phyloP scores from a whole-genome alignment of 2,329 filamentous ascomycete species.

The Pseudocercospora ulei region DNA sequence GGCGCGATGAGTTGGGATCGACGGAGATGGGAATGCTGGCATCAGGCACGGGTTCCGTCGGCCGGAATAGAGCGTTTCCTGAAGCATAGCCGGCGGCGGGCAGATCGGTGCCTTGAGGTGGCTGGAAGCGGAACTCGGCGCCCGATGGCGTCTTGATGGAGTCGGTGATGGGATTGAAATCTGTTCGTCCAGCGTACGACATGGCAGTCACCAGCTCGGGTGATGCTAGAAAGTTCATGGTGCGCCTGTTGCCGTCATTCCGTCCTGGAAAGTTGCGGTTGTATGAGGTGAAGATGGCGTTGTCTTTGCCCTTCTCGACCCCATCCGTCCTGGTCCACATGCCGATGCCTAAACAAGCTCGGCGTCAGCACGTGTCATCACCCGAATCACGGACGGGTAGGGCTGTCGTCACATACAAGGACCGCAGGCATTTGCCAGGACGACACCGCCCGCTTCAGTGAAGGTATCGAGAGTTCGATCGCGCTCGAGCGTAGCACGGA shows the following conservation, averaged over 20 bases:
- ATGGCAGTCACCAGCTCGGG: slow-evolving; percentile 95
- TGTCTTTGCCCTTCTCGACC: slow-evolving; percentile 70
- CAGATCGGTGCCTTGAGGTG: slow-evolving; percentile 54
- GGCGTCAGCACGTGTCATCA: too few relatives aligned
- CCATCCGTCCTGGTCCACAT: slow-evolving; percentile 91
- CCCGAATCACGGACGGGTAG: slow-evolving; percentile 65
- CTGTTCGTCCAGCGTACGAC: slow-evolving; percentile 82
- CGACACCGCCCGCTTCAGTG: slow-evolving; percentile 70
- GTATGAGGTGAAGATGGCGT: slow-evolving; percentile 94
- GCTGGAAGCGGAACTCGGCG: slow-evolving; percentile 68
- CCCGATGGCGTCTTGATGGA: slow-evolving; percentile 69
- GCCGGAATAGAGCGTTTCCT: slow-evolving; percentile 64
- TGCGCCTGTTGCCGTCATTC: slow-evolving; percentile 91
- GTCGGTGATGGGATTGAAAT: slow-evolving; percentile 93
- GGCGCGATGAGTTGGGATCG: slow-evolving; percentile 74
- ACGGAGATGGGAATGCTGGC: slow-evolving; percentile 63
- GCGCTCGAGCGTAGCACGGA: slow-evolving; percentile 82
- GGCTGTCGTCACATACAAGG: slow-evolving; percentile 33
- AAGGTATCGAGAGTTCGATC: slow-evolving; percentile 82
- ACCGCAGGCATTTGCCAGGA: slow-evolving; percentile 87
- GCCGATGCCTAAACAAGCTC: too few relatives aligned
- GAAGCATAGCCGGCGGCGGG: slow-evolving; percentile 67
- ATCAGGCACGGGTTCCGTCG: slow-evolving; percentile 62
- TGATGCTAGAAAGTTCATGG: slow-evolving; percentile 97
- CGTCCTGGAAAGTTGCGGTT: slow-evolving; percentile 97